Base-by-base conservation (phyloP, 495 filamentous ascomycete genomes). In the Xylaria acuta region DNA sequence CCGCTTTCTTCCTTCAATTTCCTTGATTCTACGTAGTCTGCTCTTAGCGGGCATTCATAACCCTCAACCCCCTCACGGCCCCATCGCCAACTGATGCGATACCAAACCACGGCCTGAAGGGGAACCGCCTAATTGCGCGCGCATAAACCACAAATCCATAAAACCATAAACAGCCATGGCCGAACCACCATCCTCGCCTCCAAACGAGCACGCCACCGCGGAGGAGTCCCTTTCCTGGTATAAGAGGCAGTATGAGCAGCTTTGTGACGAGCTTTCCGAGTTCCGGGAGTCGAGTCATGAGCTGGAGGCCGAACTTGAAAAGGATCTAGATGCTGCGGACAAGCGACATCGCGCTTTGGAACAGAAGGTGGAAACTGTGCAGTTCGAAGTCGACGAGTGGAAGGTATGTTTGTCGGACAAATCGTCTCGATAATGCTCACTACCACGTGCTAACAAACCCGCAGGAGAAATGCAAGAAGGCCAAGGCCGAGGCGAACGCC, bases 301-400 rank as follows among this genome's bases (percentile, higher is more conserved):
- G 83, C 86, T 99, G 54, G 96, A 99, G 80, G 89, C 92, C 51
- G 97, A 98, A 81, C 86, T 99, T 59, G 96, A 99, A 83, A 96
- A 94, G 86, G 96, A 99, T 79, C 88, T 98, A 60, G 97, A 99
- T 80, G 92, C 93, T 27, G 94, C 94, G 49, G 96, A 99, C 86
- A 95, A 96, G 84, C 88, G 93, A 75, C 96, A 99, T 80, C 88
- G 94, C 70, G 86, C 89, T 69, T 82, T 98, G 75, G 89, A 94
- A 78, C 91, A 95, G 80, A 97, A 96, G 83, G 90, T 92, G 2
- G 96, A 98, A 77, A 86, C 83, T 34, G 79, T 97, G 75, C 88
- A 88, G 68, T 98, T 93, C 77, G 94, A 98, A 78, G 94, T 95
- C 0, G 95, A 97, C 25, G 96, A 99, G 82, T 99, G 96, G 96